These are phyloP conservation scores for Chrysoporthe cubensis DNA, from an alignment of 2,329 filamentous ascomycete genomes.

Conservation along the genomic window DNA sequence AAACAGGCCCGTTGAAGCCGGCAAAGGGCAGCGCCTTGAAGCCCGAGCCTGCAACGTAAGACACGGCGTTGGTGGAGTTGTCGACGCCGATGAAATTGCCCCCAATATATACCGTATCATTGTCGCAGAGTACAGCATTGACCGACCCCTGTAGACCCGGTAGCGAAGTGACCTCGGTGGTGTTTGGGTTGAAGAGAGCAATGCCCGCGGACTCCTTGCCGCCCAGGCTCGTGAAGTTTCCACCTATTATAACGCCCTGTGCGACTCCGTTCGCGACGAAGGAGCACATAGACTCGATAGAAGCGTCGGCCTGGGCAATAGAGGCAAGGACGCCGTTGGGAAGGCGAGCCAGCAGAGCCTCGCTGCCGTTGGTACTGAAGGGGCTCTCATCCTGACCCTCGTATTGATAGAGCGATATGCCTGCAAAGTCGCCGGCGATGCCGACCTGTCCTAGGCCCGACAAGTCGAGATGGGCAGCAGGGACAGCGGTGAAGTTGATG, in stretches of 20 bases:
- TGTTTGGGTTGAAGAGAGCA: constrained; percentile 78
- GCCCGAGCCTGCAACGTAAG: constrained; percentile 70
- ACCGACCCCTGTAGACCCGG: constrained; percentile 84
- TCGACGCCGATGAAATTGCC: constrained; percentile 80
- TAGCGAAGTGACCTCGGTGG: constrained; percentile 71
- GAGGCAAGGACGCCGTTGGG: constrained; percentile 83
- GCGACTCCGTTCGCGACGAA: constrained; percentile 70
- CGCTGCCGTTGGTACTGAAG: constrained; percentile 74
- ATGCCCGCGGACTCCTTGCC: constrained; percentile 76
- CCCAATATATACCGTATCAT: constrained; percentile 82
- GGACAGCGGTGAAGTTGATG: constrained; percentile 63
- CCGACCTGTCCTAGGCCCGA: constrained; percentile 79
- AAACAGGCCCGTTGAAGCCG: constrained; percentile 92
- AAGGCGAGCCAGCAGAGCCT: constrained; percentile 78
- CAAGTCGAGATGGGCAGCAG: constrained; percentile 77
- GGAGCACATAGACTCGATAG: constrained; percentile 86
- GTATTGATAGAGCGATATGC: constrained; percentile 88
- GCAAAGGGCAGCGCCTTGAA: constrained; percentile 87
- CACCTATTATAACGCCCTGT: constrained; percentile 81
- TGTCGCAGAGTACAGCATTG: constrained; percentile 80
- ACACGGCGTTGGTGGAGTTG: constrained; percentile 81
- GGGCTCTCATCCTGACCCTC: constrained; percentile 74
- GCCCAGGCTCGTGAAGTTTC: constrained; percentile 93
- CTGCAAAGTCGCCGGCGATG: constrained; percentile 86
- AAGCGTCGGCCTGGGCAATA: constrained; percentile 77